phyloP scores from a whole-genome alignment of 1,284 basidiomycete genomes.

The Filobasidium uniguttulatum region DNA sequence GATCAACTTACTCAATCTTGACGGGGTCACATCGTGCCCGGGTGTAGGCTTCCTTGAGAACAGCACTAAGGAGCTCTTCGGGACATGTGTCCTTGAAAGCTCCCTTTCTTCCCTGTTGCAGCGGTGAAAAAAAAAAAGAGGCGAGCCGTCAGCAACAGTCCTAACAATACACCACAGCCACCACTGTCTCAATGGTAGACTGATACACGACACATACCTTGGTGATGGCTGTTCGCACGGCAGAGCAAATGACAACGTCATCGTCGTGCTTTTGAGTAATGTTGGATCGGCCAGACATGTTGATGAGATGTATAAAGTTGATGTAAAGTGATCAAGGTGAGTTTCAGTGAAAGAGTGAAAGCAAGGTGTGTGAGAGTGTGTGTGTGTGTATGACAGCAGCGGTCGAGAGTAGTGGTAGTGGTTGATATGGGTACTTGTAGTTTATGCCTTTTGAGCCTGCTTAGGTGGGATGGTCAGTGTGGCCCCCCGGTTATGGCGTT shows the following conservation, averaged over 20 bases:
- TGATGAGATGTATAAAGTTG: neutral
- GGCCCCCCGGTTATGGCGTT: too few species aligned
- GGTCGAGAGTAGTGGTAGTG: too few species aligned
- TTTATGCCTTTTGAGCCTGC: too few species aligned
- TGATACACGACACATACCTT: conserved; percentile 46
- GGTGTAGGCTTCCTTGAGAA: conserved; percentile 24
- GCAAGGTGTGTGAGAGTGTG: too few species aligned
- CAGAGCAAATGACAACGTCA: conserved; percentile 82
- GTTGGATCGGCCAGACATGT: conserved; percentile 34
- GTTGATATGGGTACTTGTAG: too few species aligned
- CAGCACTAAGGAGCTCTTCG: conserved; percentile 20
- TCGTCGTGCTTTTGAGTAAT: conserved; percentile 46
- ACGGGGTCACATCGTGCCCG: conserved; percentile 31
- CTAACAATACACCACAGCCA: too few species aligned
- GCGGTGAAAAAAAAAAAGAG: neutral
- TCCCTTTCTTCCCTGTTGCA: conserved; percentile 18
- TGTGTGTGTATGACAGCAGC: too few species aligned
- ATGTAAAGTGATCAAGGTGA: too few species aligned
- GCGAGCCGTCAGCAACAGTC: neutral
- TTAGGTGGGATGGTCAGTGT: too few species aligned
- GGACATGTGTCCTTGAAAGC: conserved; percentile 20
- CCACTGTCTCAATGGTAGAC: neutral
- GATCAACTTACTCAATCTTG: conserved; percentile 29
- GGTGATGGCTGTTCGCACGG: conserved; percentile 77
- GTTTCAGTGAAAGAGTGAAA: too few species aligned